Conservation (phyloP, 257 asterid genomes). For the Paraleonurus japonicus region DNA sequence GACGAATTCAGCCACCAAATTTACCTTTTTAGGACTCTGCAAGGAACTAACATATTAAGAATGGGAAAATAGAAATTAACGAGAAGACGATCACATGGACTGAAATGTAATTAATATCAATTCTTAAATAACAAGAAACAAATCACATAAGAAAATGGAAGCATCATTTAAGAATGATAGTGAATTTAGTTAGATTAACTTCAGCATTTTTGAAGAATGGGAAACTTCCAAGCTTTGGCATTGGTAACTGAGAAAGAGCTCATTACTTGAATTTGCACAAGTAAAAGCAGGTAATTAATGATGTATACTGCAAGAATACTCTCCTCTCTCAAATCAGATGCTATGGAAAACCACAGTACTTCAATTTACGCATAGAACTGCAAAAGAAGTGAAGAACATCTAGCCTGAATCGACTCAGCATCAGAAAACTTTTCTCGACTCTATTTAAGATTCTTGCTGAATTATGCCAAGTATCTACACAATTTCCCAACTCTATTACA, state of each 20-base stretch:
- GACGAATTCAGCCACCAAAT: conserved; percentile 88
- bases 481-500: background rate
- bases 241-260: background rate
- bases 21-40: conserved; percentile 94
- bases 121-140: background rate
- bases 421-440: background rate
- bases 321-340: conserved; percentile 3
- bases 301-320: background rate
- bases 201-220: background rate
- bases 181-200: background rate
- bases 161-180: background rate
- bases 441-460: background rate
- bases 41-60: conserved; percentile 17
- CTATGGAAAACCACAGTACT: background rate
- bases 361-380: conserved; percentile 13
- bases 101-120: background rate
- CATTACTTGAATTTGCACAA: background rate
- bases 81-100: background rate
- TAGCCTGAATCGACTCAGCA: conserved; percentile 2
- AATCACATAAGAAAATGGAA: background rate
- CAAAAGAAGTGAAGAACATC: background rate
- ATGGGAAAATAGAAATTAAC: background rate
- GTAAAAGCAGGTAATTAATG: background rate
- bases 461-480: background rate
- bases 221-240: background rate